These are phyloP conservation scores for Umbelopsis ramanniana DNA, from an alignment of 192 early-diverging fungal species.

Conservation along the genomic window DNA sequence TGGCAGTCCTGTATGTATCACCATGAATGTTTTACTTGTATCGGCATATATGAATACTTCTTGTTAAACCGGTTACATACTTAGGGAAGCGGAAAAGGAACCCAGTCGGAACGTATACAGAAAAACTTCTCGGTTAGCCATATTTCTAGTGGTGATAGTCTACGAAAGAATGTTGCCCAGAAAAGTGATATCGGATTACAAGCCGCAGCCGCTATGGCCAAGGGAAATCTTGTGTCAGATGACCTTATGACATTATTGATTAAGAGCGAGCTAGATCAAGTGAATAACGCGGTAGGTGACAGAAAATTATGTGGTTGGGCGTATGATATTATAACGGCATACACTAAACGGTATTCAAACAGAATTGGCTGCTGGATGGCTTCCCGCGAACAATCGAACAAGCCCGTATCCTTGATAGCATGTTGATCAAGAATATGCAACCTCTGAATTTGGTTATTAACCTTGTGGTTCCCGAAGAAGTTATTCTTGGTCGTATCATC, in stretches of 20 bases:
- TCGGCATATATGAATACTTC: neutral
- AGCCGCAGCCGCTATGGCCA: constrained; percentile 58
- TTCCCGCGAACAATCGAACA: constrained; percentile 90
- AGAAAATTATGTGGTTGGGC: neutral
- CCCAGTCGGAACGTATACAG: constrained; percentile 80
- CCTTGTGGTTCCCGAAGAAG: constrained; percentile 88
- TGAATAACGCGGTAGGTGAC: constrained; percentile 44
- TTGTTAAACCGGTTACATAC: constrained; percentile 20
- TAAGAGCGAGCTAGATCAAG: constrained; percentile 58
- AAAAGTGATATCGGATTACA: constrained; percentile 63
- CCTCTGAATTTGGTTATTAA: constrained; percentile 87
- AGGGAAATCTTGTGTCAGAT: constrained; percentile 73
- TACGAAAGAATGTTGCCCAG: constrained; percentile 80
- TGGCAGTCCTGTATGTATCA: constrained; percentile 72
- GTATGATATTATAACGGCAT: neutral
- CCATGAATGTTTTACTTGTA: neutral
- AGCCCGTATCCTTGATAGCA: constrained; percentile 72
- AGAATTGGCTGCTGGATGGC: constrained; percentile 86
- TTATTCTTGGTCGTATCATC: constrained; percentile 89
- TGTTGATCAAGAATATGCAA: constrained; percentile 56
- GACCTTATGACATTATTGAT: constrained; percentile 70
- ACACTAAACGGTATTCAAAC: constrained; percentile 1
- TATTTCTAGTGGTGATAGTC: constrained; percentile 88
- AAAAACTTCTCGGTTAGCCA: constrained; percentile 66
- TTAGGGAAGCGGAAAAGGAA: constrained; percentile 88